Evolutionary conservation across 2,329 filamentous ascomycete genomes (phyloP).

Genomic region (Phaeosphaeriaceae sp.): DNA sequence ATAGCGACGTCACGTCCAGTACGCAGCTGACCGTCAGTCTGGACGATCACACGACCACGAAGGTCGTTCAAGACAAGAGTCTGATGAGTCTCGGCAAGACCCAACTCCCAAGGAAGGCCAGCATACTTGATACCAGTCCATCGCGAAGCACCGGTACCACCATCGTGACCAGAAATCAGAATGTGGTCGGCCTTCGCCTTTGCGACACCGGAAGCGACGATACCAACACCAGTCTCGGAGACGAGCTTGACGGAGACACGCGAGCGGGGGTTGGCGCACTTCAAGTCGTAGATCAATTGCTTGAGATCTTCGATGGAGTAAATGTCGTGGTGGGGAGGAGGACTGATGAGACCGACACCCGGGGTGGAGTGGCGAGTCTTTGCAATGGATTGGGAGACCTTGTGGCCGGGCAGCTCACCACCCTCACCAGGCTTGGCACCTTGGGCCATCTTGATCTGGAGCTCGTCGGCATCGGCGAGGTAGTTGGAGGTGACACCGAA

Average conservation of each 20-base stretch:
- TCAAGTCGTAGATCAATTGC: slow-evolving; percentile 96
- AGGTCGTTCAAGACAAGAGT: slow-evolving; percentile 95
- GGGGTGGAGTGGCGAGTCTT: slow-evolving; percentile 95
- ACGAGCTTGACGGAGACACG: slow-evolving; percentile 97
- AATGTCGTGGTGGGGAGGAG: slow-evolving; percentile 96
- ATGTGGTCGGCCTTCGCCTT: slow-evolving; percentile 98
- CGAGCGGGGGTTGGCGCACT: slow-evolving; percentile 91
- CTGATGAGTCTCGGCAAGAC: slow-evolving; percentile 96
- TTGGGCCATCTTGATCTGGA: slow-evolving; percentile 99
- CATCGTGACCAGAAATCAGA: slow-evolving; percentile 94
- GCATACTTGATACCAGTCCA: slow-evolving; percentile 99
- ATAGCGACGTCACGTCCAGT: slow-evolving; percentile 94
- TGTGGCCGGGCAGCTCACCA: slow-evolving; percentile 95
- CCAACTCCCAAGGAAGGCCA: slow-evolving; percentile 94
- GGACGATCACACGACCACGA: slow-evolving; percentile 91
- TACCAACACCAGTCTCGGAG: slow-evolving; percentile 95
- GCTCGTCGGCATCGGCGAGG: slow-evolving; percentile 90
- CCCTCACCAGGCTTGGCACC: slow-evolving; percentile 97
- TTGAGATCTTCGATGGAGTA: slow-evolving; percentile 99
- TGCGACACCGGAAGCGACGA: slow-evolving; percentile 95
- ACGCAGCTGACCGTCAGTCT: slow-evolving; percentile 93
- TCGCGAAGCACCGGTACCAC: slow-evolving; percentile 92
- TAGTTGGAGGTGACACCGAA: slow-evolving; percentile 97
- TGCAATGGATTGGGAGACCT: slow-evolving; percentile 92
- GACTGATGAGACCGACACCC: slow-evolving; percentile 94